A percentile compares a stretch with the other conserved stretches of the same genome.
Conservation (phyloP, 768 basidiomycete genomes). For the Crepidotus variabilis region DNA sequence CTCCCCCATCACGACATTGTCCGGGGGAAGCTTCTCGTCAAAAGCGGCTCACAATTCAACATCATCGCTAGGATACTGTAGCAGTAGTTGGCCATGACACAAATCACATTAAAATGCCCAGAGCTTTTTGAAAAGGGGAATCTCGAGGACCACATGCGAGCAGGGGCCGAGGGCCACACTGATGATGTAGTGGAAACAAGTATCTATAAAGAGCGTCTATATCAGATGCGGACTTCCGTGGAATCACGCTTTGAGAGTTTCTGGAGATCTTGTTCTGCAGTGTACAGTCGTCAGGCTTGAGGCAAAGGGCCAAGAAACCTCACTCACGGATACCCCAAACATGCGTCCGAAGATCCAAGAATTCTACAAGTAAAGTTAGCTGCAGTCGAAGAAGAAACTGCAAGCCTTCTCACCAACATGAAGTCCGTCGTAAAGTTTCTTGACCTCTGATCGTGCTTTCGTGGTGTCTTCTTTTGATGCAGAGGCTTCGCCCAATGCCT, state of each 20-base stretch:
- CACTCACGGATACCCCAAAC: constrained; percentile 87
- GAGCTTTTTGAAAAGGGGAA: too few species aligned
- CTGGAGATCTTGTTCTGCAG: constrained; percentile 77
- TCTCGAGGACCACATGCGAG: too few species aligned
- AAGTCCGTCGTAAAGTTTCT: constrained; percentile 83
- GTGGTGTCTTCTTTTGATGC: constrained; percentile 80
- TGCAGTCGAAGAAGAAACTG: neutral
- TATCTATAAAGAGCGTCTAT: too few species aligned
- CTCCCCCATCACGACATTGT: too few species aligned
- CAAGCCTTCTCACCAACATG: constrained; percentile 58
- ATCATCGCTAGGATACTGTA: too few species aligned
- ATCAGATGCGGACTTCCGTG: constrained; percentile 52
- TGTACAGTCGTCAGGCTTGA: neutral
- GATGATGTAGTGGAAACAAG: too few species aligned
- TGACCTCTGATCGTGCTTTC: constrained; percentile 72
- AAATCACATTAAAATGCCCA: too few species aligned
- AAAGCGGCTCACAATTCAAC: too few species aligned
- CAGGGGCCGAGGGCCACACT: too few species aligned
- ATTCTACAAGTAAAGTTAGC: constrained; percentile 43
- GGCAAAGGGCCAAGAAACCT: neutral
- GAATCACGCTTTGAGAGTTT: constrained; percentile 65
- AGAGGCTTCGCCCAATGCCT: constrained; percentile 60
- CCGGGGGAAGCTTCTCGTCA: too few species aligned
- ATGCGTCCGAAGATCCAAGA: constrained; percentile 74
- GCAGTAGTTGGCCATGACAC: too few species aligned